phyloP scores from a whole-genome alignment of 495 filamentous ascomycete genomes.

The Aspergillus wentii region DNA sequence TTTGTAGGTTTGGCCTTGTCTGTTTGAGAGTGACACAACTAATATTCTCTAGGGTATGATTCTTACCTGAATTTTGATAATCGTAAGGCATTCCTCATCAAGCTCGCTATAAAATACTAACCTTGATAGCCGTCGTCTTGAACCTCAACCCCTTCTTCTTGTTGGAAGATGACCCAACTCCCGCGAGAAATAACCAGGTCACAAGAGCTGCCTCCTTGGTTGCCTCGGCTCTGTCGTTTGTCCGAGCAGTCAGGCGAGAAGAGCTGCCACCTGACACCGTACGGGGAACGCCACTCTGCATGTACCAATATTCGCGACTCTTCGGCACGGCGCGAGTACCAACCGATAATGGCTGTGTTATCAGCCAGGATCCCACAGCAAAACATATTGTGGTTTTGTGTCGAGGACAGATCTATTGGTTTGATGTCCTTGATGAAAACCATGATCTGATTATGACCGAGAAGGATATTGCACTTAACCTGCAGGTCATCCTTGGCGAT shows the following conservation, averaged over 20 bases:
- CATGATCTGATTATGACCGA: slow-evolving; percentile 96
- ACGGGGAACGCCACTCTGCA: slow-evolving; percentile 77
- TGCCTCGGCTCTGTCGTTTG: slow-evolving; percentile 85
- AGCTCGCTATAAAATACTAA: slow-evolving; percentile 3
- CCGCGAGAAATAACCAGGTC: slow-evolving; percentile 92
- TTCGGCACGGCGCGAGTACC: slow-evolving; percentile 95
- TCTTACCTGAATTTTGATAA: slow-evolving; percentile 98
- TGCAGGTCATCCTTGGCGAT: slow-evolving; percentile 89
- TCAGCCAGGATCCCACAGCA: slow-evolving; percentile 82
- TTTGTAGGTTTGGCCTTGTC: slow-evolving; percentile 65
- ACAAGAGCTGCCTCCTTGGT: slow-evolving; percentile 90
- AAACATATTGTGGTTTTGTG: slow-evolving; percentile 94
- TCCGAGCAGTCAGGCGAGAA: slow-evolving; percentile 86
- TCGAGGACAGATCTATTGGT: slow-evolving; percentile 98
- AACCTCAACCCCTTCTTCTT: slow-evolving; percentile 98
- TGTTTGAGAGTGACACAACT: background rate
- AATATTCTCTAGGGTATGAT: slow-evolving; percentile 74
- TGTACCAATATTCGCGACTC: slow-evolving; percentile 96
- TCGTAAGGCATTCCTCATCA: slow-evolving; percentile 38
- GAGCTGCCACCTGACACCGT: slow-evolving; percentile 89
- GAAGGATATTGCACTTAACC: slow-evolving; percentile 86
- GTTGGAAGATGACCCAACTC: slow-evolving; percentile 95
- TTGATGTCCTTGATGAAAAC: slow-evolving; percentile 93
- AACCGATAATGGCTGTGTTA: slow-evolving; percentile 92
- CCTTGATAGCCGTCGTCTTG: slow-evolving; percentile 70